Base-by-base conservation (phyloP, 371 early-diverging fungal genomes). In the Syncephalis fuscata region DNA sequence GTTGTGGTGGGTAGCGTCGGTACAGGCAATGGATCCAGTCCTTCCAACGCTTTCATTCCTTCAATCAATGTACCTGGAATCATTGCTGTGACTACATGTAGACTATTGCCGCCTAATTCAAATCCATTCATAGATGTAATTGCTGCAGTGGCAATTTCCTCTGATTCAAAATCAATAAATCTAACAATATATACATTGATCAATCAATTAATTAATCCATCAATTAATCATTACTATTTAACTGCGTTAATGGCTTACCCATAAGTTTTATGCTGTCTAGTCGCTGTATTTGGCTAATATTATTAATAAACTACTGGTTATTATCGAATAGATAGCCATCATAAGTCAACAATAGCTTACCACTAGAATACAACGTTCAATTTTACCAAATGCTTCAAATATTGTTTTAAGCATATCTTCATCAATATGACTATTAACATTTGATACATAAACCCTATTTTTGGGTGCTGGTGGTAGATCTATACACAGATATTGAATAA, bases 1-100 rank as follows among this genome's bases (percentile, higher is more conserved):
- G 11, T 32, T 11, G 51, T 53, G 32, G 57, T 48, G 43, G 50
- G 26, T 0, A n/a, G n/a, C n/a, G n/a, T n/a, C n/a, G 51, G 51
- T 11, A 22, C 40, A 1, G 59, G 40, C 15, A 46, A 38, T 9
- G 53, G 52, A 11, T 74, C 71, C 38, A 75, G 42, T 21, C 54
- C 53, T 4, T 71, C 76, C 16, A 85, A 59, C 16, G 68, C 68
- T 26, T 69, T 65, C 88, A 88, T 88, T 16, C 89, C 89, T n/a
- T 73, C 73, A 4, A 80, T 76, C 44, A 88, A 51, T 36, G 79
- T 72, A 0, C 83, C 84, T 16, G 86, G 86, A n/a, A 87, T 64
- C 7, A 85, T 71, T 27, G 79, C 71, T 44, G 65, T 66, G 37
- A 68, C 52, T 16, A 84, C 79, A 21, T 74, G 72, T 49, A 88